Conservation (phyloP, 2,329 filamentous ascomycete genomes). For the Colletotrichum limetticola region DNA sequence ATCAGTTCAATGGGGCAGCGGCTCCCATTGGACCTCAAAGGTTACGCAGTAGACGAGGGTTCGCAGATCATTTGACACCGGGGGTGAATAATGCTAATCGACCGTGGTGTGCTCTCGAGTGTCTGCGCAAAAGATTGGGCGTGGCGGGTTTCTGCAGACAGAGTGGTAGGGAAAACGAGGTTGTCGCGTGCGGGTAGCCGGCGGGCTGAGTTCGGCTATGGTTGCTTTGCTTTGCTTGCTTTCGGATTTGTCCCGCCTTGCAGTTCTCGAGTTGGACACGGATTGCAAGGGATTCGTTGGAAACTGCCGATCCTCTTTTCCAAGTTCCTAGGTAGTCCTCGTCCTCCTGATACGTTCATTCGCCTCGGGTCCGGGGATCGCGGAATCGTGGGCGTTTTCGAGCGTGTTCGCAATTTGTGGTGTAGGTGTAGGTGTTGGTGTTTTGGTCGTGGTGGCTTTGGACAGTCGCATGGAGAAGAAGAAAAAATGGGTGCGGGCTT, state of each 20-base stretch:
- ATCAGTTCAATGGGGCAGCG: slow-evolving; percentile 46
- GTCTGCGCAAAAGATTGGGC: neutral
- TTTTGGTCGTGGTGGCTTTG: neutral
- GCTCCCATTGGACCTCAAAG: slow-evolving; percentile 55
- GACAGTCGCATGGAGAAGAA: neutral
- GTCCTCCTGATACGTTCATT: neutral
- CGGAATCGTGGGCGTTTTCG: neutral
- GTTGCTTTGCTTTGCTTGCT: neutral
- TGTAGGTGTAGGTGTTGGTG: neutral
- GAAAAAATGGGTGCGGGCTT: neutral
- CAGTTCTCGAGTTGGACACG: neutral
- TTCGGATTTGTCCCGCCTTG: neutral
- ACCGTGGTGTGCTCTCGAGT: neutral
- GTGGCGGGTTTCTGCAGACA: slow-evolving; percentile 3
- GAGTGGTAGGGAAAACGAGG: neutral
- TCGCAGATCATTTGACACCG: slow-evolving; percentile 45
- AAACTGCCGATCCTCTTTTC: neutral
- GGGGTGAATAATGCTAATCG: neutral
- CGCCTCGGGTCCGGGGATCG: neutral
- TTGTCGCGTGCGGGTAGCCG: slow-evolving; percentile 15
- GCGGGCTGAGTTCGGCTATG: neutral
- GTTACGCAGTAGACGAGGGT: slow-evolving; percentile 56
- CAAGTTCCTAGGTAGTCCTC: neutral
- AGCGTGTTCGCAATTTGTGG: neutral
- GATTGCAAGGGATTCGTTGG: neutral